A percentile compares a stretch with the other conserved stretches of the same genome.
Conservation (phyloP, 495 filamentous ascomycete genomes). For the Platismatia glauca region DNA sequence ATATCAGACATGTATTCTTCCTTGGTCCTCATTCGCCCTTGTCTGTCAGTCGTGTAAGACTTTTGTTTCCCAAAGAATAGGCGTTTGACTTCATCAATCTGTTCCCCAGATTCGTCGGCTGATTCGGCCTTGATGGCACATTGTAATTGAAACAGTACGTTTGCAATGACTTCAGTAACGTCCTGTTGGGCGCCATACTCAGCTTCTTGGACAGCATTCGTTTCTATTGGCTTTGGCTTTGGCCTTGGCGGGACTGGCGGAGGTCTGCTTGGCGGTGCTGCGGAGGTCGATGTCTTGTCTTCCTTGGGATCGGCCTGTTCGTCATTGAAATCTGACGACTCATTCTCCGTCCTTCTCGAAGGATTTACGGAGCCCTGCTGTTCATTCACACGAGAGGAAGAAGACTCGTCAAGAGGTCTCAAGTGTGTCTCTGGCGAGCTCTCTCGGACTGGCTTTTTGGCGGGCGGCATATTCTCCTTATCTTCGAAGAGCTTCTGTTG, state of each 20-base stretch:
- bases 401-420: constrained; percentile 18
- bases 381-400: constrained; percentile 17
- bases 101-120: constrained; percentile 57
- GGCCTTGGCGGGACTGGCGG: constrained; percentile 43
- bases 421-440: constrained; percentile 16
- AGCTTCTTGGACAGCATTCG: constrained; percentile 42
- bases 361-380: constrained; percentile 17
- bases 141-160: constrained; percentile 80
- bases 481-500: constrained; percentile 25
- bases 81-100: constrained; percentile 69
- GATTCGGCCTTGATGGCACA: constrained; percentile 66
- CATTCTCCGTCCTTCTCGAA: constrained; percentile 5
- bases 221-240: constrained; percentile 29
- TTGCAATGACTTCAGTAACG: constrained; percentile 89
- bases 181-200: constrained; percentile 72
- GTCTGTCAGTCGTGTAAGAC: constrained; percentile 41
- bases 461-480: constrained; percentile 38
- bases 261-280: constrained; percentile 26
- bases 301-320: background rate
- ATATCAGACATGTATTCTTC: constrained; percentile 54
- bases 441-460: constrained; percentile 12
- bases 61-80: constrained; percentile 52
- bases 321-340: background rate
- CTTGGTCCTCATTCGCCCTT: constrained; percentile 36
- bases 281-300: background rate